Conservation (phyloP, 805 yeast species). For the Blastobotrys muscicola region DNA sequence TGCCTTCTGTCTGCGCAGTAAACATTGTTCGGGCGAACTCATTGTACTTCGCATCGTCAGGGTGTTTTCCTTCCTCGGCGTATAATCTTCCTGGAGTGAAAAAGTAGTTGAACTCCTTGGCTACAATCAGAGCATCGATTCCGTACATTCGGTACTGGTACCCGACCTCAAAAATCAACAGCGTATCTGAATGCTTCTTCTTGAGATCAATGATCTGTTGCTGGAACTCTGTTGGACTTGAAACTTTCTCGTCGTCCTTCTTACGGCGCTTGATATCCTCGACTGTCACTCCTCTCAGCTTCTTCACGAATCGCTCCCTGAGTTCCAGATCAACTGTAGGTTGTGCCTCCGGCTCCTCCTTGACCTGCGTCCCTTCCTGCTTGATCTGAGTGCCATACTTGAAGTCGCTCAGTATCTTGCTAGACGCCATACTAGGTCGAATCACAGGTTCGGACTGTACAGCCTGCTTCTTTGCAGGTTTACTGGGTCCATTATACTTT, state of each 20-base stretch:
- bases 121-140: constrained; percentile 66
- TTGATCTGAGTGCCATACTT: not conserved
- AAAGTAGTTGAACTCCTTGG: constrained; percentile 49
- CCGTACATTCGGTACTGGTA: constrained; percentile 86
- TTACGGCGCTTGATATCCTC: constrained; percentile 1
- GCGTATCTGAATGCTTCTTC: constrained; percentile 47
- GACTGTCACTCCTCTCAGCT: not conserved
- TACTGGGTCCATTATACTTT: no score
- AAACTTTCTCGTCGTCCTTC: not conserved
- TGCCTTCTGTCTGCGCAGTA: constrained; percentile 44
- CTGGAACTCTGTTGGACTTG: constrained; percentile 65
- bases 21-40: constrained; percentile 77
- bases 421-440: no score
- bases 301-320: no score
- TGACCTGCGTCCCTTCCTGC: not conserved
- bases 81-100: constrained; percentile 59
- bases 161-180: constrained; percentile 81
- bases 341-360: not conserved
- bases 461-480: no score
- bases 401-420: no score
- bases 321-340: no score
- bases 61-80: constrained; percentile 36
- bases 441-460: no score
- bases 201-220: constrained; percentile 66
- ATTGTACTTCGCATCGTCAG: constrained; percentile 40